phyloP scores from a whole-genome alignment of 2,329 filamentous ascomycete species.

The Curvularia hawaiiensis region DNA sequence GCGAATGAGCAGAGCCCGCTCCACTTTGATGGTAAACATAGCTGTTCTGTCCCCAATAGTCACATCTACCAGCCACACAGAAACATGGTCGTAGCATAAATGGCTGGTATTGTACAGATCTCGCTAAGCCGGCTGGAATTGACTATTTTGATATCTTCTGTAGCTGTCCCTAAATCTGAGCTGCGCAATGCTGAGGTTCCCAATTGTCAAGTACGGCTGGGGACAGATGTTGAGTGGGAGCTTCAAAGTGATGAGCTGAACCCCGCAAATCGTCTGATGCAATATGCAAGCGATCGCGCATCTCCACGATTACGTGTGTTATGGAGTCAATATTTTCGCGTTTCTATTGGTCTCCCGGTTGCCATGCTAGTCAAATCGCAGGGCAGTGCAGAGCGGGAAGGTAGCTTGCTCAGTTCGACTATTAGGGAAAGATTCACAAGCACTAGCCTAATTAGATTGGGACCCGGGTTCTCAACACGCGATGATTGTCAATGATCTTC shows the following conservation, averaged over 20 bases:
- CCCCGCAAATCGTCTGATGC: constrained; percentile 16
- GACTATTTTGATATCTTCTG: neutral
- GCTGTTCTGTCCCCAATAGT: constrained; percentile 9
- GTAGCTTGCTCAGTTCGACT: constrained; percentile 19
- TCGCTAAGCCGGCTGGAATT: neutral
- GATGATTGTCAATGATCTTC: constrained; percentile 25
- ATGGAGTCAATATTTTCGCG: constrained; percentile 3
- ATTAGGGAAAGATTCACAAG: constrained; percentile 19
- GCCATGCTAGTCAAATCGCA: constrained; percentile 13
- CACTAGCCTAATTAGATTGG: constrained; percentile 9
- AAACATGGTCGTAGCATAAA: constrained; percentile 2
- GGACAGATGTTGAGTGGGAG: constrained; percentile 18
- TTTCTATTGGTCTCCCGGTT: constrained; percentile 12
- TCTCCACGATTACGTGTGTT: constrained; percentile 10
- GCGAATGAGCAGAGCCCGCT: constrained; percentile 16
- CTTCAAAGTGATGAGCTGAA: constrained; percentile 3
- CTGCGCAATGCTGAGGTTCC: constrained; percentile 5
- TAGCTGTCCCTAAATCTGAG: neutral
- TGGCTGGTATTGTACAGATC: neutral
- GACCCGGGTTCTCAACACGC: constrained; percentile 10
- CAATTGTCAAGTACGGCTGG: constrained; percentile 14
- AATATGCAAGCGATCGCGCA: constrained; percentile 14
- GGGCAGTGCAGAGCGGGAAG: constrained; percentile 17
- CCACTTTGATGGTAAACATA: constrained; percentile 30
- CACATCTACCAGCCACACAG: neutral